These are phyloP conservation scores for Leishmania braziliensis DNA, from an alignment of 208 protist species.

Conservation along the genomic window DNA sequence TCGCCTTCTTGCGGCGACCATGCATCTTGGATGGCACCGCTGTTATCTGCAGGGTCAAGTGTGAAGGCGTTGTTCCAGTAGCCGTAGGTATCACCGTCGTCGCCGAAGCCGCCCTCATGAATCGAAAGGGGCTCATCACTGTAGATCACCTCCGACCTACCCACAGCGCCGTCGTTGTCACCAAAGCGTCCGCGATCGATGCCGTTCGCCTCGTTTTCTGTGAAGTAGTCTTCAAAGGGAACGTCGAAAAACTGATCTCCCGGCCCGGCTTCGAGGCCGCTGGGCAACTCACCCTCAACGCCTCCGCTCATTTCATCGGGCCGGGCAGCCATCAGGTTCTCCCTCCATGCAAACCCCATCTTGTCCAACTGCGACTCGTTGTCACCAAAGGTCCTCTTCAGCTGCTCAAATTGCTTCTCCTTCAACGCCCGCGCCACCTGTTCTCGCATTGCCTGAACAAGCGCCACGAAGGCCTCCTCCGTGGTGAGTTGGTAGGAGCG, in stretches of 20 bases:
- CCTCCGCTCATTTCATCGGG: constrained; percentile 9
- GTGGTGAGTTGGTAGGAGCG: constrained; percentile 87
- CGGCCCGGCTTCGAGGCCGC: constrained; percentile 21
- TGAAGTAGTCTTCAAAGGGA: constrained; percentile 50
- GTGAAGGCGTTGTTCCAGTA: constrained; percentile 7
- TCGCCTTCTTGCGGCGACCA: constrained; percentile 26
- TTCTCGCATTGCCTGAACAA: constrained; percentile 80
- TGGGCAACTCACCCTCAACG: constrained; percentile 11
- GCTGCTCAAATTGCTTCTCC: constrained; percentile 79
- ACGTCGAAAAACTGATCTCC: constrained; percentile 51
- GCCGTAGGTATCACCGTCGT: constrained; percentile 10
- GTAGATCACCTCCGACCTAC: constrained; percentile 13
- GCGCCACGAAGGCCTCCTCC: constrained; percentile 73
- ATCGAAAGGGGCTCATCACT: constrained; percentile 23
- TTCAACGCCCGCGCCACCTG: constrained; percentile 54
- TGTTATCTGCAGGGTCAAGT: constrained; percentile 13
- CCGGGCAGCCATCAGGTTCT: constrained; percentile 35
- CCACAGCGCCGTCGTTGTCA: constrained; percentile 4
- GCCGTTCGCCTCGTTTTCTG: constrained; percentile 37
- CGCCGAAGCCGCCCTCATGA: constrained; percentile 13
- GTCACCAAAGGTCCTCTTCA: constrained; percentile 75
- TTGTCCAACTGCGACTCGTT: constrained; percentile 66
- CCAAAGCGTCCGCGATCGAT: constrained; percentile 6
- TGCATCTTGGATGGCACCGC: constrained; percentile 17
- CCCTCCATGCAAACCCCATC: constrained; percentile 53